These are phyloP conservation scores for Marasmius oreades DNA, from an alignment of 1,284 basidiomycete species.

Conservation along the genomic window DNA sequence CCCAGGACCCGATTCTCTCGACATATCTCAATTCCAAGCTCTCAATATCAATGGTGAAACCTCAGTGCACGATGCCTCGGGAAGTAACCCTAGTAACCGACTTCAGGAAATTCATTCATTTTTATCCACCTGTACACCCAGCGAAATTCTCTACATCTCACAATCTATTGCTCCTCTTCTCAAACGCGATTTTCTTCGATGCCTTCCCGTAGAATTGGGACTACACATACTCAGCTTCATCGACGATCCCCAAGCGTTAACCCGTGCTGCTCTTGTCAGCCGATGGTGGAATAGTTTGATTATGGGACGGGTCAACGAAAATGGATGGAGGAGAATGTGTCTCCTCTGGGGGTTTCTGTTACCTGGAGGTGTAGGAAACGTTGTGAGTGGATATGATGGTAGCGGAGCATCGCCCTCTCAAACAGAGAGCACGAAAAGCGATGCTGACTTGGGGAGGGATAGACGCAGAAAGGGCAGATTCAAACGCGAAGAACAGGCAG, in stretches of 20 bases:
- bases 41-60: slow-evolving; percentile 19
- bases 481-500: slow-evolving; percentile 18
- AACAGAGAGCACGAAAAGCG: background rate
- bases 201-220: slow-evolving; percentile 82
- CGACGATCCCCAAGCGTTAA: slow-evolving; percentile 77
- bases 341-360: slow-evolving; percentile 39
- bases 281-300: slow-evolving; percentile 75
- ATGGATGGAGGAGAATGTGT: slow-evolving; percentile 84
- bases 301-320: slow-evolving; percentile 60
- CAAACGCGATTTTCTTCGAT: slow-evolving; percentile 82
- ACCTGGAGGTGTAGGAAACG: background rate
- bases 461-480: slow-evolving; percentile 3
- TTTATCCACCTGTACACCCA: slow-evolving; percentile 61
- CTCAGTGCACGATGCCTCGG: slow-evolving; percentile 26
- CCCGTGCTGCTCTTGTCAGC: slow-evolving; percentile 72
- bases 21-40: slow-evolving; percentile 17
- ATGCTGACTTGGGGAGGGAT: background rate
- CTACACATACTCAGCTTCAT: slow-evolving; percentile 82
- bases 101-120: slow-evolving; percentile 62
- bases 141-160: slow-evolving; percentile 81
- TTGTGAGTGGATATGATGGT: slow-evolving; percentile 9
- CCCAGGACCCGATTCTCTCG: slow-evolving; percentile 32
- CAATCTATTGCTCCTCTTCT: slow-evolving; percentile 76
- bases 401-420: background rate
- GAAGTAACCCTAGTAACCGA: slow-evolving; percentile 37